phyloP scores from a whole-genome alignment of 2,329 filamentous ascomycete genomes.

The Diaporthe vexans region DNA sequence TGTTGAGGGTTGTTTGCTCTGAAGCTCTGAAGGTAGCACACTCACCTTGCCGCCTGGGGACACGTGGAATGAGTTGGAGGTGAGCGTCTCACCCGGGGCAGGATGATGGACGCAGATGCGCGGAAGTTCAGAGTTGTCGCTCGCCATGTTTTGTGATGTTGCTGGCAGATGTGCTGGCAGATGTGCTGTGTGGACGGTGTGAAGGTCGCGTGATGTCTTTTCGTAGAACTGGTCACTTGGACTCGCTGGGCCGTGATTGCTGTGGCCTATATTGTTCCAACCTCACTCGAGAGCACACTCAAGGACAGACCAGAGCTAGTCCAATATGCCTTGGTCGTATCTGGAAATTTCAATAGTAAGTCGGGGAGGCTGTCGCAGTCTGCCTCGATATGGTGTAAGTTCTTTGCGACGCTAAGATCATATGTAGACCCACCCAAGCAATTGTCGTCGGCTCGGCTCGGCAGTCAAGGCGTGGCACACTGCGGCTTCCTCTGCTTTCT shows the following conservation, averaged over 20 bases:
- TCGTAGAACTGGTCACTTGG: not conserved
- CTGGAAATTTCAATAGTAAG: not conserved
- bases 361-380: not conserved
- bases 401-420: not conserved
- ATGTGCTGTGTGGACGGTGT: not conserved
- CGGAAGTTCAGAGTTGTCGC: constrained; percentile 50
- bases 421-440: constrained; percentile 11
- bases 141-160: constrained; percentile 42
- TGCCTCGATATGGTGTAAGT: constrained; percentile 11
- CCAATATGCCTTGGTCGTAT: not conserved
- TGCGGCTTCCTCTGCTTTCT: not conserved
- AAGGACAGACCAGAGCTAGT: not conserved
- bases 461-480: not conserved
- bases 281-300: not conserved
- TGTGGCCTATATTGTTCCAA: not conserved
- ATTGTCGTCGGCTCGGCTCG: constrained; percentile 33
- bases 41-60: constrained; percentile 84
- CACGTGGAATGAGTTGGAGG: constrained; percentile 81
- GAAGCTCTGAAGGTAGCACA: not conserved
- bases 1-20: not conserved
- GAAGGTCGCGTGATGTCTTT: constrained; percentile 3
- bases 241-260: not conserved
- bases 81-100: constrained; percentile 87
- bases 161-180: not conserved
- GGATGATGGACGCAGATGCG: constrained; percentile 88